Evolutionary conservation across 805 yeast genomes (phyloP), one percentile per base, ranked within the genome.

Genomic region (Limtongia smithiae): DNA sequence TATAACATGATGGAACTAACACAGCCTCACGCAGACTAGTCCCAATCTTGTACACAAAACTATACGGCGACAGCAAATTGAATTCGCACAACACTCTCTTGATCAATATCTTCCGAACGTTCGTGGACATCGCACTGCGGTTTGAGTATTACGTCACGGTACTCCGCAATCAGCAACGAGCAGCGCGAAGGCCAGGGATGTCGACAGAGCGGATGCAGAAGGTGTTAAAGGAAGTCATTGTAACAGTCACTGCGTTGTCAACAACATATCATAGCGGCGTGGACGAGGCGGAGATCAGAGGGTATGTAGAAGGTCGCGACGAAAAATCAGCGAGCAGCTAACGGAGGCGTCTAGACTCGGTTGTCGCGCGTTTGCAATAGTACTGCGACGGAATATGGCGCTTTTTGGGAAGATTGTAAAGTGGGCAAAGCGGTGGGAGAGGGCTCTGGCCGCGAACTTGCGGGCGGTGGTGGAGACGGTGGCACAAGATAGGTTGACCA

Each of bases 111-210:
- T 51, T 41, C 27, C 48, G 57, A 11, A 50, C 51, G 3, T 38
- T 17, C 20, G 4, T 50, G 14, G 57, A 53, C 30, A 14, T 53
- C 8, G 57, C 51, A 3, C 45, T 53, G 48, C 39, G 57, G 9
- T 42, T 37, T n/a, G 39, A 46, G 41, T 20, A 17, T 3, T 53
- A 53, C 21, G 46, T 48, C 1, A 43, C 50, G 4, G n/a, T 44
- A 4, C 34, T 51, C n/a, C 34, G 1, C 12, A 39, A 11, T 39
- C n/a, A 24, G 14, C 24, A 5, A 14, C 22, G 22, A 5, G 12
- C 20, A 31, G 4, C 21, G 32, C 17, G 34, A 27, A 24, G 17
- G 3, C 12, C 21, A 20, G n/a, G n/a, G 5, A 12, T 3, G 34
- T n/a, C 18, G 18, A 15, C n/a, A 14, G 20, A 38, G 22, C 9